These are phyloP conservation scores for Thermomyces lanuginosus DNA, from an alignment of 2,329 filamentous ascomycete genomes.

Conservation along the genomic window DNA sequence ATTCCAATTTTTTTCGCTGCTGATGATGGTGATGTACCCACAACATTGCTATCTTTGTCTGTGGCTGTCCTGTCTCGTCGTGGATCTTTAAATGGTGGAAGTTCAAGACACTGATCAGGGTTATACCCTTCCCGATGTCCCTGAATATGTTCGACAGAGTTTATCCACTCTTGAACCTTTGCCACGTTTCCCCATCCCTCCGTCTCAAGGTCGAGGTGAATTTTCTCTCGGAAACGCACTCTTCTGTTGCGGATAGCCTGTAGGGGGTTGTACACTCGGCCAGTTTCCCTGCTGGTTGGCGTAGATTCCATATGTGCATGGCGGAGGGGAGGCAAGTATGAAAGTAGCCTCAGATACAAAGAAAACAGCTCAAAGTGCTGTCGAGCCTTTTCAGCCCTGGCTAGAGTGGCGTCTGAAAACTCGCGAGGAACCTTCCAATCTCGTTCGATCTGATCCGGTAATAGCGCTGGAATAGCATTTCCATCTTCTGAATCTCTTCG, in stretches of 20 bases:
- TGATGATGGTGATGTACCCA: slow-evolving; percentile 21
- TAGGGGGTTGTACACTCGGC: slow-evolving; percentile 72
- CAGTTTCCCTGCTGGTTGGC: slow-evolving; percentile 29
- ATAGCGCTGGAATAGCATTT: slow-evolving; percentile 5
- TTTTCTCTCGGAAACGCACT: slow-evolving; percentile 61
- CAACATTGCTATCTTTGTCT: slow-evolving; percentile 12
- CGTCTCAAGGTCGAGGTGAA: slow-evolving; percentile 53
- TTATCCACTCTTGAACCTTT: slow-evolving; percentile 60
- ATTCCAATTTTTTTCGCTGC: slow-evolving; percentile 26
- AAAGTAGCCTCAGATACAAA: slow-evolving; percentile 68
- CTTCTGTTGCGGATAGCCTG: slow-evolving; percentile 87
- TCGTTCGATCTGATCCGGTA: slow-evolving; percentile 15
- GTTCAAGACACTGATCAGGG: slow-evolving; percentile 27
- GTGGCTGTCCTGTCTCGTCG: slow-evolving; percentile 7
- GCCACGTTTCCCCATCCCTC: slow-evolving; percentile 63
- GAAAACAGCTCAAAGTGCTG: slow-evolving; percentile 71
- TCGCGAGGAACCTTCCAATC: slow-evolving; percentile 25
- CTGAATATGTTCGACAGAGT: slow-evolving; percentile 42
- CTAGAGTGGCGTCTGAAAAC: slow-evolving; percentile 64
- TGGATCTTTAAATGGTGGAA: slow-evolving; percentile 27
- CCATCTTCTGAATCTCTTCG: too few species aligned
- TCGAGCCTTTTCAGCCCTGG: slow-evolving; percentile 69
- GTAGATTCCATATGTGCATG: slow-evolving; percentile 5
- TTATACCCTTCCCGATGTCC: slow-evolving; percentile 33
- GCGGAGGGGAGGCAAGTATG: slow-evolving; percentile 55